phyloP scores from a whole-genome alignment of 257 asterid species.

The Salvia splendens region DNA sequence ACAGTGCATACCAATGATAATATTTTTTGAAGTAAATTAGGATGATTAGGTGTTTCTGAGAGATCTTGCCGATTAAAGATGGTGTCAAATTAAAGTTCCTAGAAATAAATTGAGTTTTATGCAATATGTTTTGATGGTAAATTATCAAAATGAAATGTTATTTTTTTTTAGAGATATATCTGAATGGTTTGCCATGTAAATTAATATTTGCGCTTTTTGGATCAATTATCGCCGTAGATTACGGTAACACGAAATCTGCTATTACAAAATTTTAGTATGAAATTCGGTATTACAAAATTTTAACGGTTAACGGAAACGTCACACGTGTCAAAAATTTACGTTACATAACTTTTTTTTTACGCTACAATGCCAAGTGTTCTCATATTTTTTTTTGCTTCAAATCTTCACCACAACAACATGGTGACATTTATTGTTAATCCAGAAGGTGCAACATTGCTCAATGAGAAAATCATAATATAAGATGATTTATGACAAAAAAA shows the following conservation, averaged over 20 bases:
- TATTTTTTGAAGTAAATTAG: not conserved
- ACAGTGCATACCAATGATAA: not conserved
- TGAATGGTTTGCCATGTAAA: not conserved
- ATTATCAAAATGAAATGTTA: not conserved
- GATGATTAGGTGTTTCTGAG: not conserved
- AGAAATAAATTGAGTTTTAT: not conserved
- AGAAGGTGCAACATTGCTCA: not conserved
- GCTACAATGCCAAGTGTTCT: not conserved
- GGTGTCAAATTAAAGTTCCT: not conserved
- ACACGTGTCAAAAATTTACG: slow-evolving; percentile 19
- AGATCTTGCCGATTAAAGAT: not conserved
- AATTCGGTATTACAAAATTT: not conserved
- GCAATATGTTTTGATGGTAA: not conserved
- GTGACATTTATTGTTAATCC: not conserved
- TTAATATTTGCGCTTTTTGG: not conserved
- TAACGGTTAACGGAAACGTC: not conserved
- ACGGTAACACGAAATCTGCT: not conserved
- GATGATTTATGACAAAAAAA: slow-evolving; percentile 15
- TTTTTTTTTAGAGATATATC: not conserved
- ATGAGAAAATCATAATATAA: not conserved
- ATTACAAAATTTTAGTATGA: not conserved
- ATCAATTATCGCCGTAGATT: not conserved
- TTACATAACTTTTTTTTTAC: not conserved
- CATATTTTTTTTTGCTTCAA: not conserved
- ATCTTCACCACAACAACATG: not conserved